These are phyloP conservation scores for Cornus controversa DNA, from an alignment of 148 eudicot species.

Conservation along the genomic window DNA sequence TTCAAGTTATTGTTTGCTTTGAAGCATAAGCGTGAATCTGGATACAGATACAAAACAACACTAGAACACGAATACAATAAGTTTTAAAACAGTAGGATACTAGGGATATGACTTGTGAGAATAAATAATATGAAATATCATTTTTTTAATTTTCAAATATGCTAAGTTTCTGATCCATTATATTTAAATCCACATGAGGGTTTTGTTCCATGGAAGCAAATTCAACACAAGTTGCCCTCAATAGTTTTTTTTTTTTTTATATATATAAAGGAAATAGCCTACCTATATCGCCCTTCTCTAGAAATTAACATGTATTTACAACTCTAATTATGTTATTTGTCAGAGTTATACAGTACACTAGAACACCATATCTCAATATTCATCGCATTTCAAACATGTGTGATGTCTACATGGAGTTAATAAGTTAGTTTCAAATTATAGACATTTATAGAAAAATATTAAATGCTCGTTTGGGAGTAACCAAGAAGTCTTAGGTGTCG, in stretches of 20 bases:
- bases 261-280: not conserved
- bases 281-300: not conserved
- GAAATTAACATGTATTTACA: not conserved
- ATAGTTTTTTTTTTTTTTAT: not conserved
- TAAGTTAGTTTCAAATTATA: not conserved
- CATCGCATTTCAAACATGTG: not conserved
- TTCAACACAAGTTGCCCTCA: not conserved
- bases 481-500: not conserved
- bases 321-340: not conserved
- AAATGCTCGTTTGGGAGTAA: too few relatives aligned
- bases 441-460: not conserved
- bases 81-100: not conserved
- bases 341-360: not conserved
- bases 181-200: not conserved
- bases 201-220: not conserved
- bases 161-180: not conserved
- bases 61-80: not conserved
- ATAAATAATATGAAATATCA: not conserved
- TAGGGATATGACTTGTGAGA: not conserved
- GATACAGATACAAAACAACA: not conserved
- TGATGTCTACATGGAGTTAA: not conserved
- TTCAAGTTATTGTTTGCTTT: not conserved
- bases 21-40: not conserved
- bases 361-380: not conserved
- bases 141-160: not conserved